Base-by-base conservation (phyloP, 176 grass and related monocot species). In the Elaeis guineensis region DNA sequence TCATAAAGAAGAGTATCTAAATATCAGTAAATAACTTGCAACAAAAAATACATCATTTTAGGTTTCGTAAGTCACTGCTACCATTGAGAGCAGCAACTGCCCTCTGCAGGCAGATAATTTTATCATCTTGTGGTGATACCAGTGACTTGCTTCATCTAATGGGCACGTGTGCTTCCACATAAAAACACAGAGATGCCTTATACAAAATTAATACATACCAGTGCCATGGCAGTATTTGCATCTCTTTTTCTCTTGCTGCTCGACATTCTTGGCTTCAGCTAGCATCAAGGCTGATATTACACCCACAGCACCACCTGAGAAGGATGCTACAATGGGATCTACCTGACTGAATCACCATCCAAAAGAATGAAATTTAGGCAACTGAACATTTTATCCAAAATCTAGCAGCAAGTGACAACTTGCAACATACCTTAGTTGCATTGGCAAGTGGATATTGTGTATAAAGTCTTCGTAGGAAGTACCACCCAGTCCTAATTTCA, bases 401-500 rank as follows among this genome's bases (percentile, higher is more conserved):
- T 44, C 35, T 44, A 11, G 35, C 11, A 44, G 35, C 35, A 44
- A 2, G 35, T 2, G 11, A 44, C 35, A 44, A 44, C 11, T 44
- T 44, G 35, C 11, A 44, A 44, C 35, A 44, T 59, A 90, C 92
- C 92, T 96, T 78, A 96, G 74, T 67, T 96, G 92, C 48, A 85
- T 72, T 78, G 91, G 91, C 51, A 96, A 79, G 52, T 96, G 87
- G 28, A 90, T 23, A 32, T 56, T 87, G 50, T 66, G 59, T 77
- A 96, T 90, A 76, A 96, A 96, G 78, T 96, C 86, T 82, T 82
- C 87, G 72, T 96, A 96, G 51, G 87, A 87, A 24, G 87, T 96
- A 39, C 92, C 92, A 21, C 92, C 92, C 7, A 96, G 70, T 2
- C 92, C 92, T 57, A 96, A 69, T 82, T 90, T 96, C 58, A 96